These are phyloP conservation scores for Calocybe gambosa DNA, from an alignment of 1,284 basidiomycete species.

Conservation along the genomic window DNA sequence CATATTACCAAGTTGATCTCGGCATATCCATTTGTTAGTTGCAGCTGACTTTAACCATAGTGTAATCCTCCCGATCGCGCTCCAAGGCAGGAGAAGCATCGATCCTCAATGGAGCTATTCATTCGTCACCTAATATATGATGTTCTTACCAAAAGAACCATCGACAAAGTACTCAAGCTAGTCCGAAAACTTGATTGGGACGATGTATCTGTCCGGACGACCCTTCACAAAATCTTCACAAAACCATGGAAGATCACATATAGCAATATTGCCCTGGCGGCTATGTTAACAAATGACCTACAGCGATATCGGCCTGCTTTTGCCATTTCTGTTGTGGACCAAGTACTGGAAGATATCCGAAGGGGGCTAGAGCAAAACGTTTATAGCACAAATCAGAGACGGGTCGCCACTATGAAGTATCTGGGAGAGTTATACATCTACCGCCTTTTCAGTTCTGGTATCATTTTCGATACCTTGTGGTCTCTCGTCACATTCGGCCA, in stretches of 20 bases:
- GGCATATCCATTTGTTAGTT: not conserved
- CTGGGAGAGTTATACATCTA: conserved; percentile 98
- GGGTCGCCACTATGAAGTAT: conserved; percentile 89
- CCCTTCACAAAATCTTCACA: conserved; percentile 79
- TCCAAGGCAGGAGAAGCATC: conserved; percentile 78
- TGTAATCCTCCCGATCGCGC: conserved; percentile 96
- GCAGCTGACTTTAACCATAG: conserved; percentile 34
- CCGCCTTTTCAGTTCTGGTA: conserved; percentile 81
- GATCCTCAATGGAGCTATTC: conserved; percentile 88
- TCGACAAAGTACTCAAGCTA: conserved; percentile 90
- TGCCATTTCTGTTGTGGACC: conserved; percentile 84
- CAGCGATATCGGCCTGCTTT: conserved; percentile 91
- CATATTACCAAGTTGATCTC: conserved; percentile 83
- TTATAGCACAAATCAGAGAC: conserved; percentile 92
- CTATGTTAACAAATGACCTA: conserved; percentile 91
- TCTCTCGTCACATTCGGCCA: conserved; percentile 94
- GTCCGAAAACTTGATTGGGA: conserved; percentile 96
- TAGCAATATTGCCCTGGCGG: conserved; percentile 84
- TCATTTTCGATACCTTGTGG: conserved; percentile 95
- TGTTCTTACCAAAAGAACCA: conserved; percentile 82
- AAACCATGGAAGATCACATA: conserved; percentile 98
- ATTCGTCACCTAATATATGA: conserved; percentile 92
- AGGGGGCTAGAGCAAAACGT: conserved; percentile 90
- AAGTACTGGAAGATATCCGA: conserved; percentile 89
- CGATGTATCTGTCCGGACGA: conserved; percentile 50